Base-by-base conservation (phyloP, 2,329 filamentous ascomycete species). In the Pestalotiopsis sp. region DNA sequence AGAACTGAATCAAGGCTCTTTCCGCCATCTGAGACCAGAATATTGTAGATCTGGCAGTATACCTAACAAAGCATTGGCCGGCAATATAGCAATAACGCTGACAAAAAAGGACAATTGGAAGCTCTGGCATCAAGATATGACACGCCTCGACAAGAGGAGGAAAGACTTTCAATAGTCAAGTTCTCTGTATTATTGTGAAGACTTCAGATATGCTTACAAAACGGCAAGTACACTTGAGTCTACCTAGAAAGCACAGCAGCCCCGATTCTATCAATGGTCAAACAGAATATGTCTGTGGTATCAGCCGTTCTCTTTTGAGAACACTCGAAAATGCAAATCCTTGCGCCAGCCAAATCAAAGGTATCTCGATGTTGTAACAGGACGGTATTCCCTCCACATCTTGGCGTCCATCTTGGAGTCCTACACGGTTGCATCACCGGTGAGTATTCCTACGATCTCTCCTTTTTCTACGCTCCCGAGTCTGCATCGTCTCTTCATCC, bases 391-490 rank as follows among this genome's bases (percentile, higher is more conserved):
- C 31, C 31, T 31, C 31, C 31, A 31, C 31, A 31, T 31, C 57
- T 5, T 39, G 49, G 49, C 13, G 39, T 36, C 57, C 66, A 61
- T 39, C 31, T 31, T 31, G 31, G 7, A 9, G 7, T 5, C 14
- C 25, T n/a, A 23, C 49, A 52, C 23, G 20, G 23, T 36, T 31
- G 61, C 25, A 62, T 80, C 74, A 82, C 68, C 80, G 72, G 70
- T 79, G 79, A 71, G 81, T 87, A 71, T 85, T 85, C 68, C 90
- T 81, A 78, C 86, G 88, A 66, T 89, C 83, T 73, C 88, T 83
- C 71, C 92, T 84, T 77, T 89, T 87, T 77, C 88, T 88, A 70
- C 92, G 82, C 41, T 89, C 91, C 70, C 87, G 88, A 17, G 86
- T 83, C 74, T 85, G 87, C 70, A 90, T 78, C 52, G 81, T 84